Evolutionary conservation across 2,329 filamentous ascomycete species (phyloP).

Genomic region (Cladosporium sp.): DNA sequence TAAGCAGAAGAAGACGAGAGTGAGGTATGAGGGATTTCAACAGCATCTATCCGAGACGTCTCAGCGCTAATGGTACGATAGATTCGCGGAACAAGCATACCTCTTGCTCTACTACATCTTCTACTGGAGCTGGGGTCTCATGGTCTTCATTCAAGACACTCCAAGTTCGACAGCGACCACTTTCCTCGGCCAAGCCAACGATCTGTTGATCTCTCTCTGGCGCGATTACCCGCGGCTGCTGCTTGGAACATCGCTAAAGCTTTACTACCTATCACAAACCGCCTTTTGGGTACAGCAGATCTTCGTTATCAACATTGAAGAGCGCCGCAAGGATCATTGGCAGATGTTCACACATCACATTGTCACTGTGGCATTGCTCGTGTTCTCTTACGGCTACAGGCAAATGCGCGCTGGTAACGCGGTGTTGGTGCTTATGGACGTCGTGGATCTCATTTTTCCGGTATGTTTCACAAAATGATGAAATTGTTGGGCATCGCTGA

Average conservation of each 20-base stretch:
- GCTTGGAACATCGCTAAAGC: slow-evolving; percentile 73
- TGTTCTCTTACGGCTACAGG: slow-evolving; percentile 80
- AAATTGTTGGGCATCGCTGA: background rate
- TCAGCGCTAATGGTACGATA: background rate
- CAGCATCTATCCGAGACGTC: too few species aligned
- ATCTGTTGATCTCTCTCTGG: slow-evolving; percentile 61
- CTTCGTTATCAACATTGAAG: slow-evolving; percentile 90
- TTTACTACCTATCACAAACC: slow-evolving; percentile 86
- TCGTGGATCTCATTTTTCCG: slow-evolving; percentile 84
- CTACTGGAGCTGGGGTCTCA: slow-evolving; percentile 83
- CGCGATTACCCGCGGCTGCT: slow-evolving; percentile 79
- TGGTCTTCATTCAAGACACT: slow-evolving; percentile 44
- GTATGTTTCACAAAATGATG: slow-evolving; percentile 53
- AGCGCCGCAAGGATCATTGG: slow-evolving; percentile 88
- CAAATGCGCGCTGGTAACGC: slow-evolving; percentile 85
- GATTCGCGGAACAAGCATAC: slow-evolving; percentile 92
- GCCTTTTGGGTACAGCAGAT: slow-evolving; percentile 95
- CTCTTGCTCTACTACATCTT: slow-evolving; percentile 77
- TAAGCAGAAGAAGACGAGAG: slow-evolving; percentile 66
- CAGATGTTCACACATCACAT: slow-evolving; percentile 97
- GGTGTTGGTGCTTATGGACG: slow-evolving; percentile 88
- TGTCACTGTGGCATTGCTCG: slow-evolving; percentile 79
- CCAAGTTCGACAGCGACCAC: slow-evolving; percentile 21
- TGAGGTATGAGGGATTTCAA: slow-evolving; percentile 54
- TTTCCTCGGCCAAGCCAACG: slow-evolving; percentile 23